Base-by-base conservation (phyloP, 2,329 filamentous ascomycete genomes). In the Nectriaceae sp. region DNA sequence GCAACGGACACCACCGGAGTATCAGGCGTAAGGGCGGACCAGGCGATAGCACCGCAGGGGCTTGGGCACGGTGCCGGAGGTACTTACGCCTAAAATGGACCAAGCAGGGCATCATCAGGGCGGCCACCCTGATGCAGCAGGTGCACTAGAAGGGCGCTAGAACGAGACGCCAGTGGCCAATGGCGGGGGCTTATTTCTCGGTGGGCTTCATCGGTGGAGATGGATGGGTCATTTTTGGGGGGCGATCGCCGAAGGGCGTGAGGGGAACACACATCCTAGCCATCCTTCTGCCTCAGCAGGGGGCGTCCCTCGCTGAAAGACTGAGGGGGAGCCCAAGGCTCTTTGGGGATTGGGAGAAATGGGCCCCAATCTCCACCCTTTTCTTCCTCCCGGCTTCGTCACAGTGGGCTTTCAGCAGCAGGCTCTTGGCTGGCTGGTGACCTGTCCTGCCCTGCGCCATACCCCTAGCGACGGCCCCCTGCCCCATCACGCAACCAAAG, bases 91-190 rank as follows among this genome's bases (percentile, higher is more conserved):
- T 19, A 31, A 31, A n/a, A n/a, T n/a, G n/a, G n/a, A n/a, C n/a
- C n/a, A n/a, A n/a, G 24, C 6, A 13, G 13, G 6, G 24, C 24
- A 29, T 29, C n/a, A 6, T 6, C 33, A 36, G 33, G 33, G 33
- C 33, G 33, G 33, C 11, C 33, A 36, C 8, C 33, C 33, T 5
- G n/a, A 19, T 21, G 37, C 37, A 39, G 37, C 18, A 39, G 37
- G 37, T 31, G 48, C 54, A 44, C 59, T 62, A 61, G 59, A 62
- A 62, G 47, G 54, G 40, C 59, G 59, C 61, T 63, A 63, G 61
- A 63, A 63, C n/a, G 49, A 51, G 39, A 44, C 49, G 18, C 48
- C 40, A 48, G 52, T 50, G 54, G 47, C 46, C 46, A 56, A 49
- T 53, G 26, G 40, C 49, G 49, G 41, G 37, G 46, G 39, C 49